Base-by-base conservation (phyloP, 495 filamentous ascomycete species). In the Neurospora terricola region DNA sequence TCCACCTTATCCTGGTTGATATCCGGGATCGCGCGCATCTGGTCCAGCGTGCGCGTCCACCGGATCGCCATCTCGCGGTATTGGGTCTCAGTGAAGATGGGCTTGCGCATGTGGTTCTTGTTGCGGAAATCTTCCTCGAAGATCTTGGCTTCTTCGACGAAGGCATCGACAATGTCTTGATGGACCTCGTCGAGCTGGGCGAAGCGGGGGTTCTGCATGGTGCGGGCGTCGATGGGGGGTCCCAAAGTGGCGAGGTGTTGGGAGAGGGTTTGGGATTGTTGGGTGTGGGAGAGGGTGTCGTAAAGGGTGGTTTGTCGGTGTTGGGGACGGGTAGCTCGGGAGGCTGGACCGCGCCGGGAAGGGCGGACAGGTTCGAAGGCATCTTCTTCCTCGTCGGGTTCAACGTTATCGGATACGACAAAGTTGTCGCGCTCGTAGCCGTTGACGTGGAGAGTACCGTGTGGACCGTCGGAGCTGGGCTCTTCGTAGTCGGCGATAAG, bases 61-160 rank as follows among this genome's bases (percentile, higher is more conserved):
- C 83, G 77, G 48, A 97, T 91, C 6, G 89, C 93, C 91, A 99
- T 97, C 77, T 93, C 90, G 36, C 94, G 90, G 70, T 96, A 83
- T 2, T 93, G 84, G 37, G 85, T 86, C 76, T 97, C 93, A 1
- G 90, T 90, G 79, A 98, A 98, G 34, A 88, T 80, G 3, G 92
- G 91, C 69, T 87, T 85, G 12, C 90, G 88, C 23, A 93, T 83
- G 12, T 82, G 79, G 48, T 89, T 90, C 11, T 85, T 81, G 68
- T 90, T 85, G 71, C 93, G 86, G 36, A 98, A 82, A 71, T 90
- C 85, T 74, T 90, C 87, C 75, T 91, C 88, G 45, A 88, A 76
- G 34, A 84, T 78, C 78, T 90, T 91, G 0, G 93, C 94, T n/a
- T 91, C 86, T 16, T 90, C 85, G 12, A 96, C 86, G 69, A 97